Base-by-base conservation (phyloP, 2,329 filamentous ascomycete species). In the Aplosporella prunicola region DNA sequence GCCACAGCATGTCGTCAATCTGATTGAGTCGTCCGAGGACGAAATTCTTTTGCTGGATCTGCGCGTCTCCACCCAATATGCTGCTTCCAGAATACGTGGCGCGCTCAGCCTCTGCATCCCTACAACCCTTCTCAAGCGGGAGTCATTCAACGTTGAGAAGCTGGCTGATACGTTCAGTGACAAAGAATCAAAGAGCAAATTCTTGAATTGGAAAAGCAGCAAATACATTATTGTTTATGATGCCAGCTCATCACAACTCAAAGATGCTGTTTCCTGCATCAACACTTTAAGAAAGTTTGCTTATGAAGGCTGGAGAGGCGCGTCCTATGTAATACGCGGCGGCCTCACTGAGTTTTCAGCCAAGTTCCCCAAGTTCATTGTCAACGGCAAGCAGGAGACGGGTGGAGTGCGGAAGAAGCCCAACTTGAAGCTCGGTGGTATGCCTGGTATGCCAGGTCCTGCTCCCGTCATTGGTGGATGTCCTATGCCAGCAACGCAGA, bases 211-310 rank as follows among this genome's bases (percentile, higher is more conserved):
- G 91, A 72, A 66, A 40, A 69, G 75, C 6, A 78, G 78, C 48
- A 78, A 76, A 42, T 75, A 79, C 51, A 85, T 98, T 14, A 70
- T 96, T 24, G 85, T 93, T 1, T 96, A 96, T 52, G 91, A 96
- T 56, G 73, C 77, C 11, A 74, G 72, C 37, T 91, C 88, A 0
- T 67, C 74, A 1, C 78, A 88, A 40, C 71, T 80, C 52, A 85
- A 87, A 45, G 91, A 98, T 56, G 84, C 88, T 1, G 65, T 74
- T 2, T 77, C 82, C 5, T 82, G 87, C 17, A 67, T 85, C 47
- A 93, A 93, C 56, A 93, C 91, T 44, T 72, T 95, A 16, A 93
- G 88, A 58, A 98, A 98, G 54, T 98, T 98, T 51, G 76, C 76
- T 1, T 79, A 72, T 36, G 88, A 94, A 58, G 85, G 84, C 1